Conservation (phyloP, 1,139 yeast genomes). For the Casaregolazyma suthepensis region DNA sequence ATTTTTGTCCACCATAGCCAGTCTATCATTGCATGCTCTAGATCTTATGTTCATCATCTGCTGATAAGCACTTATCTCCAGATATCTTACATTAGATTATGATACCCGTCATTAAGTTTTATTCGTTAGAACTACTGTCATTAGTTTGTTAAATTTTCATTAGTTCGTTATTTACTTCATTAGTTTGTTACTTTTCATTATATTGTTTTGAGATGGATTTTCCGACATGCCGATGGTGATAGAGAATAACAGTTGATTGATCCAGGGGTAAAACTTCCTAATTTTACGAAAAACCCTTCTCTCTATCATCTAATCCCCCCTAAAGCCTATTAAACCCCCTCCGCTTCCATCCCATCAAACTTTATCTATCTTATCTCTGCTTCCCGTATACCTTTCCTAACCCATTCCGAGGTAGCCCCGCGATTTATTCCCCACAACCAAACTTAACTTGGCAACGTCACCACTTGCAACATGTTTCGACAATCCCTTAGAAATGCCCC, state of each 20-base stretch:
- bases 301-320: neutral
- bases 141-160: neutral
- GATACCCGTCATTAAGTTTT: neutral
- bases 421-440: neutral
- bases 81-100: neutral
- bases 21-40: neutral
- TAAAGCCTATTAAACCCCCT: neutral
- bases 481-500: neutral
- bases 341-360: neutral
- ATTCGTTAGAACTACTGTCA: neutral
- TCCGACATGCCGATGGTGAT: neutral
- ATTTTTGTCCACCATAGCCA: no score
- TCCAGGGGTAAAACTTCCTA: neutral
- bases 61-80: neutral
- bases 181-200: no score
- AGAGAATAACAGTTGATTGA: neutral
- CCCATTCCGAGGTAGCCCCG: slow-evolving; percentile 1
- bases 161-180: no score
- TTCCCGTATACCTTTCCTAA: neutral
- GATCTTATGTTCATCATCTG: neutral
- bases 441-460: neutral
- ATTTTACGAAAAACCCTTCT: no score
- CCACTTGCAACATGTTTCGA: slow-evolving; percentile 3
- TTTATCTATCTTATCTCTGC: neutral
- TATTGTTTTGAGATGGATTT: neutral